A percentile compares a stretch with the other conserved stretches of the same genome.
These are phyloP conservation scores for Strigomonas galati DNA, from an alignment of 208 protist genomes.

Conservation along the genomic window DNA sequence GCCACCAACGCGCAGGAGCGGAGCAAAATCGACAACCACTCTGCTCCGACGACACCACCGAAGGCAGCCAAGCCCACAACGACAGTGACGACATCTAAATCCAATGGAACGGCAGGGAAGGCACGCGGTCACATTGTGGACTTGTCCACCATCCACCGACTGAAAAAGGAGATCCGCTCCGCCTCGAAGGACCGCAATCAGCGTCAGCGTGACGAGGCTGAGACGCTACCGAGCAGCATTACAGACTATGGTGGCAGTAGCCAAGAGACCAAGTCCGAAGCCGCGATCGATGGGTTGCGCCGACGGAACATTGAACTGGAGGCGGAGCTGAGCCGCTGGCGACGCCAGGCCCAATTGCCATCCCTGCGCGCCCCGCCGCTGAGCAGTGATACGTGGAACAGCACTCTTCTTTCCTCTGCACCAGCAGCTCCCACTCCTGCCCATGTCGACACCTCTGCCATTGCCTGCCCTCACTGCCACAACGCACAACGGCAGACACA, in stretches of 20 bases:
- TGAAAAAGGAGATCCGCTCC: no score
- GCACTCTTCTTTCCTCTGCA: background rate
- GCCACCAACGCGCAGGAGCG: background rate
- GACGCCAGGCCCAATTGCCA: conserved; percentile 3
- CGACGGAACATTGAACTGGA: conserved; percentile 43
- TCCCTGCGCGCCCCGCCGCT: background rate
- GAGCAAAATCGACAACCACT: background rate
- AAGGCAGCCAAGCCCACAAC: background rate
- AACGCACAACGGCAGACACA: conserved; percentile 16
- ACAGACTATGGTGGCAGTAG: background rate
- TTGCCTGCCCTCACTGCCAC: conserved; percentile 15
- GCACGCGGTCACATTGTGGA: background rate
- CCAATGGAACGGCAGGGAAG: background rate
- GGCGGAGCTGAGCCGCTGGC: conserved; percentile 27
- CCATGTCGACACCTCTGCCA: conserved; percentile 5
- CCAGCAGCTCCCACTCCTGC: conserved; percentile 2
- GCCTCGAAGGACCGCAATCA: conserved; percentile 5
- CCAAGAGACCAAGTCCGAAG: background rate
- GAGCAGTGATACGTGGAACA: background rate
- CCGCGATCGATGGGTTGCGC: conserved; percentile 50
- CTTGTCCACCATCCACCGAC: no score
- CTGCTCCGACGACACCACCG: background rate
- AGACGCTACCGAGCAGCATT: background rate
- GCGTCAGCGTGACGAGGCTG: background rate
- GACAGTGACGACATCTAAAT: no score